A percentile compares a stretch with the other conserved stretches of the same genome.
Conservation (phyloP, 805 yeast species). For the Candida insectalens region DNA sequence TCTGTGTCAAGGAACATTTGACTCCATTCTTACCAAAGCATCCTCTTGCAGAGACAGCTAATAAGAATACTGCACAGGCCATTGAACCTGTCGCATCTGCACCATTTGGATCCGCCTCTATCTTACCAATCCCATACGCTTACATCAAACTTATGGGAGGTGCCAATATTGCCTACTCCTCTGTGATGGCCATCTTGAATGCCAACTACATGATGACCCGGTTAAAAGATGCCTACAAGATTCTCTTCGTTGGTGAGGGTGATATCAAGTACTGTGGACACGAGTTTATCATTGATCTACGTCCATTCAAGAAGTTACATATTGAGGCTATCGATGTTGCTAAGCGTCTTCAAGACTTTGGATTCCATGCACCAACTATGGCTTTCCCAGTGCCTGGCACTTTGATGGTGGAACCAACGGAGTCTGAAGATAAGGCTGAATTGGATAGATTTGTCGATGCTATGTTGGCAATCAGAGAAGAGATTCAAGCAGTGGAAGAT, state of each 20-base stretch:
- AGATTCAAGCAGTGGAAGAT: constrained; percentile 62
- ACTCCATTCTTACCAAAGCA: constrained; percentile 79
- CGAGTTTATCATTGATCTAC: constrained; percentile 87
- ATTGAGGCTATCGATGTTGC: constrained; percentile 96
- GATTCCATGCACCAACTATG: constrained; percentile 98
- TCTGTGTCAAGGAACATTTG: constrained; percentile 80
- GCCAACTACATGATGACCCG: constrained; percentile 92
- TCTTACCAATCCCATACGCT: constrained; percentile 87
- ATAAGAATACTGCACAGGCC: constrained; percentile 29
- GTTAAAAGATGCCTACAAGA: constrained; percentile 59
- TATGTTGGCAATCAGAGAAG: constrained; percentile 71
- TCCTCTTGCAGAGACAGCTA: constrained; percentile 46
- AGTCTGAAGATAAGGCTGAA: constrained; percentile 82
- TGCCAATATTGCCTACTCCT: constrained; percentile 72
- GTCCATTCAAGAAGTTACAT: constrained; percentile 72
- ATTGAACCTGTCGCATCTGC: constrained; percentile 84
- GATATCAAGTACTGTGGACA: constrained; percentile 79
- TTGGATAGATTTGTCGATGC: constrained; percentile 86
- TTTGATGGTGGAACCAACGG: constrained; percentile 97
- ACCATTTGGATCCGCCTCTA: constrained; percentile 92
- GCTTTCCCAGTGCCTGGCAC: constrained; percentile 98
- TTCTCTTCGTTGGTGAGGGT: constrained; percentile 55
- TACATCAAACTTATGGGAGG: constrained; percentile 94
- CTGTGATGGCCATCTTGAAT: constrained; percentile 83
- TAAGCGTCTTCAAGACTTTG: constrained; percentile 93